Conservation (phyloP, 805 yeast genomes). For the Cyberlindnera saturnus region DNA sequence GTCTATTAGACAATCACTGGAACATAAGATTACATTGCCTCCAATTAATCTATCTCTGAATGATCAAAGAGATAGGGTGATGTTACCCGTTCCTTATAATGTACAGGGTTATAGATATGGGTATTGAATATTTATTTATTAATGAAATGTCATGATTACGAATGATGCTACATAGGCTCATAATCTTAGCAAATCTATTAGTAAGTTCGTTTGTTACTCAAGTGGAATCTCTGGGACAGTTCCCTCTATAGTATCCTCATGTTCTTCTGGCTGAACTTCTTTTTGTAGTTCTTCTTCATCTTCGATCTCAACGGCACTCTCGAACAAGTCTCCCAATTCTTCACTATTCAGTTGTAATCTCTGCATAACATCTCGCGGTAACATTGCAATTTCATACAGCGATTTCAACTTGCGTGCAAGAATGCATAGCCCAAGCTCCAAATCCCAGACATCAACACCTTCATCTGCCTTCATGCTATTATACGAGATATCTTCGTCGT, state of each 20-base stretch:
- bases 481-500: slow-evolving; percentile 43
- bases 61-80: neutral
- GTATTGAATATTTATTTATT: slow-evolving; percentile 1
- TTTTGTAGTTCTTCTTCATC: neutral
- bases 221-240: neutral
- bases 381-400: slow-evolving; percentile 29
- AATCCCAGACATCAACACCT: slow-evolving; percentile 27
- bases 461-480: slow-evolving; percentile 17
- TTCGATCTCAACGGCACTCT: neutral
- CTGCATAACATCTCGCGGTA: slow-evolving; percentile 20
- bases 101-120: slow-evolving; percentile 1
- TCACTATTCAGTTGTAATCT: slow-evolving; percentile 34
- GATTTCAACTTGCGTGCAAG: slow-evolving; percentile 34
- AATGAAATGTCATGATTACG: neutral
- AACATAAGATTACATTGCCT: slow-evolving; percentile 1
- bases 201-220: neutral
- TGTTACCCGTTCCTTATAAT: neutral
- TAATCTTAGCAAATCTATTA: neutral
- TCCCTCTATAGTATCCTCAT: neutral
- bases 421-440: slow-evolving; percentile 37
- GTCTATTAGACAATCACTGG: neutral
- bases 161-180: neutral
- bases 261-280: neutral
- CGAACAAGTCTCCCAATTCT: slow-evolving; percentile 28
- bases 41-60: neutral